Base-by-base conservation (phyloP, 805 yeast species). In the Candida andamanensis region DNA sequence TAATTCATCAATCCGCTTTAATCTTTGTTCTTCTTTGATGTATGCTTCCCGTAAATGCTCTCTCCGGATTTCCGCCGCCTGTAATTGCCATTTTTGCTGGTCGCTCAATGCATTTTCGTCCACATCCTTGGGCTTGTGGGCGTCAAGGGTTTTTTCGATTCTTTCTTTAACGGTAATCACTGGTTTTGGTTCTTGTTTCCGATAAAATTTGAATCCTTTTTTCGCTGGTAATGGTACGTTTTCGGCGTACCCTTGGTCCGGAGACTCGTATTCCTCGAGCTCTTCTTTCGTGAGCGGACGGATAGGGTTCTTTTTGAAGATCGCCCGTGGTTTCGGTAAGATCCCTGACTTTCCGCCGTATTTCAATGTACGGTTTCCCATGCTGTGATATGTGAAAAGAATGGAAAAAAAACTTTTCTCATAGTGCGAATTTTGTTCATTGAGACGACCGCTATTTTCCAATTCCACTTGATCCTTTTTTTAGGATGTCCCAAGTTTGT, bases 271-370 rank as follows among this genome's bases (percentile, higher is more conserved):
- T 24, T 69, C 66, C 12, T 64, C 69, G 35, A 40, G 26, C 35
- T 65, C 69, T 19, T 63, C 47, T 10, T 44, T 71, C 40, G 69
- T 69, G 39, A 64, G 51, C 18, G 76, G 79, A 41, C 72, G 69
- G 29, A 69, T 65, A 4, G 87, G 85, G 34, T 74, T 73, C 13
- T 52, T 40, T 47, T 78, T 83, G 60, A 89, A 76, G 18, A 85
- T 77, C 24, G 79, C 75, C 47, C 95, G 78, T 7, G 85, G 78
- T 34, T 62, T 67, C 29, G 97, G 97, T 42, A 89, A 68, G 30
- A 85, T 67, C 53, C 97, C 97, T 29, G 90, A 80, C 57, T 82
- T 81, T 11, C 77, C 77, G 18, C 78, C 77, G 49, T 58, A 65
- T 45, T 64, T 72, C 28, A 72, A 47, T 16, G 66, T 62, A 32